Evolutionary conservation across 2,329 filamentous ascomycete species (phyloP), one percentile per base, ranked within the genome.

Genomic region (Aureobasidium lini): DNA sequence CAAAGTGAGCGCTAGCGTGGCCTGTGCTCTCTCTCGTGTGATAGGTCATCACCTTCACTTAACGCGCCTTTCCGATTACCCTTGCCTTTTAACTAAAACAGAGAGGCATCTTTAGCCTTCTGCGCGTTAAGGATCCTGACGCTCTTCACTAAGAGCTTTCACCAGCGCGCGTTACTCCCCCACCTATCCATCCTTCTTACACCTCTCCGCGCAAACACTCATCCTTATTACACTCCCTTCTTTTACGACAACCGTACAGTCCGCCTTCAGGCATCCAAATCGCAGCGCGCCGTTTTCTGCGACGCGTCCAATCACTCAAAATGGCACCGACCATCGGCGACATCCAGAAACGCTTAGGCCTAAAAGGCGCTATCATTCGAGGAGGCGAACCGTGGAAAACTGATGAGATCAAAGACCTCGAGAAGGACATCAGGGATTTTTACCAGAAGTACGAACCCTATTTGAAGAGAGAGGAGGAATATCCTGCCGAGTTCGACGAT

Each of bases 351-450:
- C 54, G 54, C 32, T 28, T 57, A 29, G 54, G 54, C 34, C 18
- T 57, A 16, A 31, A 34, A 31, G 54, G 42, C 18, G 42, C 34
- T 11, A 39, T 48, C 15, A 57, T 47, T 18, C 32, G 54, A 3
- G 29, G 23, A 15, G 54, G 54, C 32, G 54, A 57, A 16, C 32
- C 29, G 8, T 57, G 54, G 54, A 57, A 40, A 48, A 57, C 54
- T 6, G 29, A 47, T 16, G 54, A 57, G 15, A 48, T 47, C 43
- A 48, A 57, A 40, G 42, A 42, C 15, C 43, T 57, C 4, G 43
- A 57, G 16, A 23, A 37, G 11, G 42, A 57, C 34, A 48, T 57
- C 34, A 31, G 23, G 48, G 34, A 32, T 11, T 57, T 57, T n/a
- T 39, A 47, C 4, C 32, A 39, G 31, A 39, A 39, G 16, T 57